phyloP scores from a whole-genome alignment of 1,284 basidiomycete genomes.

The Cryptococcus wingfieldii region DNA sequence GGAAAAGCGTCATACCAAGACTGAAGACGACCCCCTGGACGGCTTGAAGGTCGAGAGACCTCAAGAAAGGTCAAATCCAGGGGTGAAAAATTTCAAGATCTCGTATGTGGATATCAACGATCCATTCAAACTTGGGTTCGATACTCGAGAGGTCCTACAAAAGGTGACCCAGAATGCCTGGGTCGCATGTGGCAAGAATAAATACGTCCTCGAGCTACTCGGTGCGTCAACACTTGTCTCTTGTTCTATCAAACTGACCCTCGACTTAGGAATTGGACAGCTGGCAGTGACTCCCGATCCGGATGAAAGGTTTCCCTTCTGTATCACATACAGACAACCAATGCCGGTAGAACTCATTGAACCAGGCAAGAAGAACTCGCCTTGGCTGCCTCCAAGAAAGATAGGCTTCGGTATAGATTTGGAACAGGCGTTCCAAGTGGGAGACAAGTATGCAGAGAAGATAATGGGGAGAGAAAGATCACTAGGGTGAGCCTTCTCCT shows the following conservation, averaged over 20 bases:
- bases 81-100: background rate
- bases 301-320: background rate
- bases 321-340: background rate
- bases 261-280: background rate
- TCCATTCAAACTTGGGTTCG: constrained; percentile 56
- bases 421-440: constrained; percentile 47
- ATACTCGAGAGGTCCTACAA: constrained; percentile 52
- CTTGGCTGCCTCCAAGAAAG: background rate
- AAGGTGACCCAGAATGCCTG: constrained; percentile 52
- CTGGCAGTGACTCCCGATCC: background rate
- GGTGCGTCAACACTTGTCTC: constrained; percentile 39
- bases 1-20: background rate
- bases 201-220: constrained; percentile 74
- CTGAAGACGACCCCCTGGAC: background rate
- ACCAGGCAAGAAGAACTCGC: background rate
- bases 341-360: background rate
- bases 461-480: constrained; percentile 18
- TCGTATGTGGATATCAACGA: constrained; percentile 72
- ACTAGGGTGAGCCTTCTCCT: constrained; percentile 1
- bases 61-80: background rate
- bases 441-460: constrained; percentile 37
- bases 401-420: constrained; percentile 30
- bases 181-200: constrained; percentile 67
- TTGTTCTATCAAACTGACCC: background rate
- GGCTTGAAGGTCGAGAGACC: background rate